Evolutionary conservation across 768 basidiomycete species (phyloP), one percentile per base, ranked within the genome.

Genomic region (Leccinum longicurvipes): DNA sequence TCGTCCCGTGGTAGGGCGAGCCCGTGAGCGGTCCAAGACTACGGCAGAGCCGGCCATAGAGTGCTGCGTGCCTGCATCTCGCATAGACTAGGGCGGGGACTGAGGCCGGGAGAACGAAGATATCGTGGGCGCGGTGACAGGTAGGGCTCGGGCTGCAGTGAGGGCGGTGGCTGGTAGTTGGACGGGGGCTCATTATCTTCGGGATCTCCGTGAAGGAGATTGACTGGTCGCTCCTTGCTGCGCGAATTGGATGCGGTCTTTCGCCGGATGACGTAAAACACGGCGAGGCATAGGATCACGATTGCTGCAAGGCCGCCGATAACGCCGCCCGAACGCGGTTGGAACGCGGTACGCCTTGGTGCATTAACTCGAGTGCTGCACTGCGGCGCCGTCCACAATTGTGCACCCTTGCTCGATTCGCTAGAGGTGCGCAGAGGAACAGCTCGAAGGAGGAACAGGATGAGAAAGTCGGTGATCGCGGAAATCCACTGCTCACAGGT

Each of bases 71-170:
- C 55, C 63, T 50, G 65, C 70, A 48, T 64, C 68, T 45, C 67
- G 72, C 2, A 65, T 74, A 24, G 70, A 74, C 28, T 29, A 2
- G 28, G 28, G 28, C 28, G 10, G 10, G 10, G 28, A 29, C 10
- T 28, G 27, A 8, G 27, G 11, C 10, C 4, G 10, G 1, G 28
- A 11, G 0, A 75, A 72, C 7, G 76, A n/a, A n/a, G n/a, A 71
- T 1, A 72, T 63, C 14, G 84, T 82, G 11, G 86, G 84, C 46
- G 84, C 84, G 0, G 87, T 79, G 3, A 88, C 78, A 87, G 79
- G 73, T 84, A 91, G 3, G 90, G 90, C 60, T 91, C 86, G 0
- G 89, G 89, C 31, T 78, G 79, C 65, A 88, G 87, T 68, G 82
- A 88, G 55, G 88, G 80, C 4, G 86, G 87, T 10, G 85, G 79